Conservation (phyloP, 2,329 filamentous ascomycete species). For the Aspergillus transmontanensis region DNA sequence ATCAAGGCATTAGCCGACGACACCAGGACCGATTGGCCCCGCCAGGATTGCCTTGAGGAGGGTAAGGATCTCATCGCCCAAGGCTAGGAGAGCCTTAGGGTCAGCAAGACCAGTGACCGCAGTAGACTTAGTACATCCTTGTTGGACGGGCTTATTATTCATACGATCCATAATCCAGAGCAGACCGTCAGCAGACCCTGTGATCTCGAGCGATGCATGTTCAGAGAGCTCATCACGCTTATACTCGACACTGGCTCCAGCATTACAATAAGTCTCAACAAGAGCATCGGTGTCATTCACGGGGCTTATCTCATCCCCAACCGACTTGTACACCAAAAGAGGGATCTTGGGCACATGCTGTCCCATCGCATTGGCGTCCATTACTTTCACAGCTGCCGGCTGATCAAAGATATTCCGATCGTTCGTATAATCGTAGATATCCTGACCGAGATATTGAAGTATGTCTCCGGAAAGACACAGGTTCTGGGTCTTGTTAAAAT, state of each 20-base stretch:
- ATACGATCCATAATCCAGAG: constrained; percentile 31
- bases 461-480: constrained; percentile 26
- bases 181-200: constrained; percentile 37
- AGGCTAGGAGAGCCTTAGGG: constrained; percentile 9
- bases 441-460: constrained; percentile 20
- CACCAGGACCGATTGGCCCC: not conserved
- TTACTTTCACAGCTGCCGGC: constrained; percentile 12
- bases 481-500: constrained; percentile 23
- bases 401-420: constrained; percentile 21
- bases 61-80: not conserved
- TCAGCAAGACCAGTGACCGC: constrained; percentile 18
- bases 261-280: constrained; percentile 45
- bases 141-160: constrained; percentile 13
- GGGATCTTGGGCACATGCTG: constrained; percentile 50
- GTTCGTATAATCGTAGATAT: constrained; percentile 26
- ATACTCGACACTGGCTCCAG: constrained; percentile 48
- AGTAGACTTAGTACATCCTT: constrained; percentile 18
- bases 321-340: constrained; percentile 55
- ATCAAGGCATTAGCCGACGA: not conserved
- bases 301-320: constrained; percentile 49
- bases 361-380: constrained; percentile 35
- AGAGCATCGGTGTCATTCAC: constrained; percentile 49
- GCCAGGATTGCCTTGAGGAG: not conserved
- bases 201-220: constrained; percentile 40
- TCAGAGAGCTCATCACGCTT: constrained; percentile 48